Base-by-base conservation (phyloP, 306 rosid genomes). In the Spatholobus suberectus region DNA sequence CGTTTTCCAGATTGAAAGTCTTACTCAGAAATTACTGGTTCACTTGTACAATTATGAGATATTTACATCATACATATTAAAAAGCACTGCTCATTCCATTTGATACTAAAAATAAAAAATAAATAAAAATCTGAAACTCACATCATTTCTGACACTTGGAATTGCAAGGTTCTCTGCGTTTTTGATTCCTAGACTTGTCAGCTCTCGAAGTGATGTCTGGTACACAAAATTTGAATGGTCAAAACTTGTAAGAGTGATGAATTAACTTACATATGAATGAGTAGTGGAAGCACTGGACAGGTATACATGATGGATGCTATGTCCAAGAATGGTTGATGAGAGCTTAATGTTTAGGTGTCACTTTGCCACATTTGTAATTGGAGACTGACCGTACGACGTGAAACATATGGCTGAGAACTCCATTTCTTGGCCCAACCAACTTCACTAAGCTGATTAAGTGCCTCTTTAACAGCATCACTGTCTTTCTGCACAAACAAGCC, bases 351-450 rank as follows among this genome's bases (percentile, higher is more conserved):
- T 80, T 85, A 85, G 65, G 62, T 75, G 80, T 84, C 85, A 90
- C 52, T 79, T 89, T 29, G 70, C 41, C 75, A 86, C 63, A 89
- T 82, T 87, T 86, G 81, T 79, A 82, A 88, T 40, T 70, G 85
- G 87, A 90, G 84, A 95, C 96, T 95, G 91, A 93, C 99, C 97
- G 92, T 93, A 29, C 99, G 97, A 61, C 98, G 91, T 5, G 99
- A 95, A 70, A 92, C 92, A 80, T 92, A 88, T 49, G 99, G 99
- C 86, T 95, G 99, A 81, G 98, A 95, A 86, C 94, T 89, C 99
- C 99, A 95, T 87, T 91, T 93, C 91, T 90, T 93, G 44, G 98
- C 99, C 96, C 98, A 95, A 55, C 99, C 97, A 73, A 81, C 82
- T 84, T 93, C 93, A 82, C 78, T 86, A 6, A 95, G 92, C 88